Base-by-base conservation (phyloP, 2,329 filamentous ascomycete species). In the Talaromyces sp. region DNA sequence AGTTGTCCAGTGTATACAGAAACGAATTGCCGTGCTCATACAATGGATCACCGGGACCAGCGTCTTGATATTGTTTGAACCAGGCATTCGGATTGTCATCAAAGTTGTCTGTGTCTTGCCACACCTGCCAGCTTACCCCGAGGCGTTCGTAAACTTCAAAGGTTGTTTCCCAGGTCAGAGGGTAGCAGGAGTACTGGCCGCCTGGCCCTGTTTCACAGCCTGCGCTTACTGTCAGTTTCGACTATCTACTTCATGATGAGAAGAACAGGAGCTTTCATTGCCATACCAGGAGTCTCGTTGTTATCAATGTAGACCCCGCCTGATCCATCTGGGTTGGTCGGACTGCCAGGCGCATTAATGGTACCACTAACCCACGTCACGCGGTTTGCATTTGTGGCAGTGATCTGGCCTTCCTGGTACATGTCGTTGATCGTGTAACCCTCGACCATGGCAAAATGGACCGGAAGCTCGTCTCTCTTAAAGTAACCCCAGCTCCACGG, bases 371-470 rank as follows among this genome's bases (percentile, higher is more conserved):
- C 73, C 75, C 82, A 78, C 5, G 76, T 78, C 4, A 82, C 82
- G 57, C 82, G 76, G 65, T 84, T 84, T 2, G 82, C 81, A 58
- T 79, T 81, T 0, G 82, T 84, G 0, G 81, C 77, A 0, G 81
- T 81, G 33, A 84, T 78, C 58, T 63, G 62, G 1, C 75, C 73
- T 70, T 84, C 81, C 75, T 80, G 82, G 62, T 85, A 85, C 82
- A 85, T 85, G 66, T 85, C 84, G 1, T 76, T 82, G 19, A 83
- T 67, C 0, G 82, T 81, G 78, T 80, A 85, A 10, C 75, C 80
- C 60, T 85, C 83, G 0, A 82, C 82, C 65, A 85, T 77, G 3
- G 79, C 77, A 68, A 80, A 85, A 19, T 85, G 82, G 17, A 82
- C 76, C 0, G 82, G 82, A n/a, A 85, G 72, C 60, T 85, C 83